phyloP scores from a whole-genome alignment of 768 basidiomycete species.

The Russula virescens region DNA sequence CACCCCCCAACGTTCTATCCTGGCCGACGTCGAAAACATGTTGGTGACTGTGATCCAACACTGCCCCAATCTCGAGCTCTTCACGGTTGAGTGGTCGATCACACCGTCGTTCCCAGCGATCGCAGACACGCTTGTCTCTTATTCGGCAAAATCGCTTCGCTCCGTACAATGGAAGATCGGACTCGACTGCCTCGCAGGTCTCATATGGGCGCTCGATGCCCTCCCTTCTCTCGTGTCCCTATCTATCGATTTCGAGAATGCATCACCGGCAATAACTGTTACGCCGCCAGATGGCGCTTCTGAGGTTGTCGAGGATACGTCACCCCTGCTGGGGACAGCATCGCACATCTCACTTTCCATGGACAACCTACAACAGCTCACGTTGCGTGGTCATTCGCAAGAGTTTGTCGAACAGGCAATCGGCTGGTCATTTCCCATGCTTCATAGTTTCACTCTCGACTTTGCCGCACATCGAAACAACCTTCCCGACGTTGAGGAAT shows the following conservation, averaged over 20 bases:
- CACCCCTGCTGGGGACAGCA: constrained; percentile 54
- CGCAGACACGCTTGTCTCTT: constrained; percentile 55
- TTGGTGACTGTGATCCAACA: constrained; percentile 55
- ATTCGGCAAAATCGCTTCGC: constrained; percentile 45
- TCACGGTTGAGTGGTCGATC: constrained; percentile 64
- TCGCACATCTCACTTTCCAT: constrained; percentile 49
- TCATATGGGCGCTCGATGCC: constrained; percentile 66
- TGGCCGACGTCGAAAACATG: constrained; percentile 47
- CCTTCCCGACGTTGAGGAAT: constrained; percentile 52
- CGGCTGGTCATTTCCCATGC: constrained; percentile 60
- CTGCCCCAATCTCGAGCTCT: constrained; percentile 69
- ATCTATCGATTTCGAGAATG: constrained; percentile 45
- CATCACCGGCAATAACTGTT: constrained; percentile 6
- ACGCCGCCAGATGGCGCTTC: not conserved
- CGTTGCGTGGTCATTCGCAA: constrained; percentile 51
- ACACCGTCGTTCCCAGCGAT: constrained; percentile 53
- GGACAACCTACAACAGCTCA: constrained; percentile 55
- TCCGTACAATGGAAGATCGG: constrained; percentile 60
- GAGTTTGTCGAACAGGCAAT: constrained; percentile 66
- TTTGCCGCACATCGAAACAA: constrained; percentile 41
- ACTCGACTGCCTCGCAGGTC: constrained; percentile 48
- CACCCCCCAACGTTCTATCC: constrained; percentile 36
- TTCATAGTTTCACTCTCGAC: constrained; percentile 54
- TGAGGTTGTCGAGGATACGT: constrained; percentile 34
- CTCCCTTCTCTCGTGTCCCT: constrained; percentile 52